Evolutionary conservation across 345 rosid genomes (phyloP).

Genomic region (Eucalyptus globulus): DNA sequence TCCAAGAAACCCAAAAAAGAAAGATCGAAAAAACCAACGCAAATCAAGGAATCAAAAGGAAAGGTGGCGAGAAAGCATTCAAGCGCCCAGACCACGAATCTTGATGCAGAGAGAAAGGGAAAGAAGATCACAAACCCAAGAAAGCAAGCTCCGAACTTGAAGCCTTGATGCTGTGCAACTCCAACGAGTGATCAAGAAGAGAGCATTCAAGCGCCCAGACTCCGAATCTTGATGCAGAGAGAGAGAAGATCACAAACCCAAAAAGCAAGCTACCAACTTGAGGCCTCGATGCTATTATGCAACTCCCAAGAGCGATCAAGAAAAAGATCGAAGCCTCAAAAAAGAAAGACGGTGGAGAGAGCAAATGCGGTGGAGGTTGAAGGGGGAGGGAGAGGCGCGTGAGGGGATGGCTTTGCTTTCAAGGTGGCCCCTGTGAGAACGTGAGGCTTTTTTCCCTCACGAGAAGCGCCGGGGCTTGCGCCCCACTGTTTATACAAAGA

Average conservation of each 20-base stretch:
- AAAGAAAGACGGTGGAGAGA: not conserved
- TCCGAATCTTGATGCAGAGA: not conserved
- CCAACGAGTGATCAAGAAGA: not conserved
- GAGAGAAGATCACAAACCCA: not conserved
- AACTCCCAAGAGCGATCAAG: not conserved
- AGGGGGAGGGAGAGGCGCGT: not conserved
- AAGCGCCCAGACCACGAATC: constrained; percentile 3
- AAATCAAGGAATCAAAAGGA: not conserved
- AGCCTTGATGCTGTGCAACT: not conserved
- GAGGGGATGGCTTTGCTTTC: not conserved
- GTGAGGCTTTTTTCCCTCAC: not conserved
- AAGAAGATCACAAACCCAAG: not conserved
- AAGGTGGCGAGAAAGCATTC: not conserved
- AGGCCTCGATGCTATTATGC: not conserved
- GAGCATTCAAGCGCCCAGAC: constrained; percentile 3
- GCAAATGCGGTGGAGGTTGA: not conserved
- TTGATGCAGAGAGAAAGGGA: not conserved
- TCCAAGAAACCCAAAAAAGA: constrained; percentile 16
- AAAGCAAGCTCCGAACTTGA: not conserved
- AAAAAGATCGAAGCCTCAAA: not conserved
- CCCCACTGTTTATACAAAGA: not conserved
- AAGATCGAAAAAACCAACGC: not conserved
- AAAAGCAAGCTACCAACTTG: not conserved
- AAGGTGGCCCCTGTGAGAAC: not conserved
- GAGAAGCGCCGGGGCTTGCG: not conserved